A percentile compares a stretch with the other conserved stretches of the same genome.
Evolutionary conservation across 2,329 filamentous ascomycete species (phyloP).

Genomic region (Aspergillus quadrilineatus): DNA sequence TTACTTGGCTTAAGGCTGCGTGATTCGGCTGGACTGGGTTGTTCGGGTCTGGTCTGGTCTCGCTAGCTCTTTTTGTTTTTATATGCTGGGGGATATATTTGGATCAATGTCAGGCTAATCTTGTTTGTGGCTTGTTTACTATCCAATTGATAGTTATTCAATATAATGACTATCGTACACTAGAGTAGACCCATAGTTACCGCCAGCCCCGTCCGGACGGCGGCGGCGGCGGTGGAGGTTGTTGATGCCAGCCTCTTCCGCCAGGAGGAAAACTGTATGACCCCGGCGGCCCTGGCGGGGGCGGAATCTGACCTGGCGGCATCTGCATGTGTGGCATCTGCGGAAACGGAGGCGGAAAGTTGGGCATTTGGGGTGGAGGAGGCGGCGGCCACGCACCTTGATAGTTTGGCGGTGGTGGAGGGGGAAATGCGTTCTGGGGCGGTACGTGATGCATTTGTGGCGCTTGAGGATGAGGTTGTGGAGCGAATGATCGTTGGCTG

Average conservation of each 20-base stretch:
- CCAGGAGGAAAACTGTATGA: constrained; percentile 35
- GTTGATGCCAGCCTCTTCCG: constrained; percentile 23
- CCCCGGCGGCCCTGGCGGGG: constrained; percentile 24
- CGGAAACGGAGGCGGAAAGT: constrained; percentile 27
- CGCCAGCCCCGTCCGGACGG: constrained; percentile 20
- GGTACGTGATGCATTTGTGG: constrained; percentile 16
- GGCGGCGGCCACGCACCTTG: constrained; percentile 36
- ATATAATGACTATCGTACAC: neutral
- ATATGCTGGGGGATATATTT: too few relatives aligned
- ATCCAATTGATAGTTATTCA: neutral
- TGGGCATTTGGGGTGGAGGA: constrained; percentile 32
- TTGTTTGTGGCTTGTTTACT: neutral
- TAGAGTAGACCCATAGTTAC: neutral
- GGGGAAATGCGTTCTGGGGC: constrained; percentile 14
- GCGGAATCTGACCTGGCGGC: constrained; percentile 18
- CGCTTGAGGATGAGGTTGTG: constrained; percentile 16
- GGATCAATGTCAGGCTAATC: too few relatives aligned
- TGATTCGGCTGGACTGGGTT: too few relatives aligned
- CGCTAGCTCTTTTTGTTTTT: too few relatives aligned
- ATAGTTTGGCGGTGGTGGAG: constrained; percentile 35
- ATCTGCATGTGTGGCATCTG: constrained; percentile 9
- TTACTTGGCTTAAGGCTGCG: too few relatives aligned
- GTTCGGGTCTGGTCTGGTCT: too few relatives aligned
- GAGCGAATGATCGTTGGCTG: constrained; percentile 13
- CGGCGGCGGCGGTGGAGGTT: neutral